Percentiles rank a stretch among this genome's conserved stretches.
These are phyloP conservation scores for Botrytis sinoallii DNA, from an alignment of 2,329 filamentous ascomycete genomes.

Conservation along the genomic window DNA sequence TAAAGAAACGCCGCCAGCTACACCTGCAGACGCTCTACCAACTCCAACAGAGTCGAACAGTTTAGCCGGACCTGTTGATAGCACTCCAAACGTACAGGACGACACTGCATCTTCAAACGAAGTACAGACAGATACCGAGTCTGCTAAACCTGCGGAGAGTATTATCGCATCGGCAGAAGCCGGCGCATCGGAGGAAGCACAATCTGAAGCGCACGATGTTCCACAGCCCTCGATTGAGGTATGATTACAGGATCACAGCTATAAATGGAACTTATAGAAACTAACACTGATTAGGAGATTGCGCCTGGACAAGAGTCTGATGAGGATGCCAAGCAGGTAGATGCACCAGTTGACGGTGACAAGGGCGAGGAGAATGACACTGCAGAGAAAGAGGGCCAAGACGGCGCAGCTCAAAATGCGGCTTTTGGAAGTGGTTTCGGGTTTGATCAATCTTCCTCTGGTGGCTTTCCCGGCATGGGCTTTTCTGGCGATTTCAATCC, in stretches of 20 bases:
- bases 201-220: constrained; percentile 38
- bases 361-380: constrained; percentile 21
- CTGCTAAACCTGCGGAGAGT: constrained; percentile 17
- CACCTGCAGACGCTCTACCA: constrained; percentile 30
- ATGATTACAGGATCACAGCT: constrained; percentile 18
- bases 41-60: constrained; percentile 19
- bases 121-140: neutral
- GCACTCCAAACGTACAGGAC: constrained; percentile 26
- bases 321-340: constrained; percentile 25
- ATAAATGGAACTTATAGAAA: neutral
- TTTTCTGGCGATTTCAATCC: constrained; percentile 63
- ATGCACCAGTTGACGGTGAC: constrained; percentile 22
- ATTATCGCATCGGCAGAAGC: constrained; percentile 18
- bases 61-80: constrained; percentile 28
- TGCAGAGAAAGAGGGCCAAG: constrained; percentile 23
- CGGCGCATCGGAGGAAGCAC: constrained; percentile 20
- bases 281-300: constrained; percentile 36
- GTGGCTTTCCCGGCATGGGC: constrained; percentile 46
- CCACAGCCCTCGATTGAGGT: constrained; percentile 42
- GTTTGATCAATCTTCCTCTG: constrained; percentile 41
- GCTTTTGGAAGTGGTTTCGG: constrained; percentile 41
- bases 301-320: constrained; percentile 37
- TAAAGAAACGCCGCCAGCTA: constrained; percentile 39
- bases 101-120: constrained; percentile 20
- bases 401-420: constrained; percentile 22